These are phyloP conservation scores for Quercus gilva DNA, from an alignment of 306 rosid genomes.

Conservation along the genomic window DNA sequence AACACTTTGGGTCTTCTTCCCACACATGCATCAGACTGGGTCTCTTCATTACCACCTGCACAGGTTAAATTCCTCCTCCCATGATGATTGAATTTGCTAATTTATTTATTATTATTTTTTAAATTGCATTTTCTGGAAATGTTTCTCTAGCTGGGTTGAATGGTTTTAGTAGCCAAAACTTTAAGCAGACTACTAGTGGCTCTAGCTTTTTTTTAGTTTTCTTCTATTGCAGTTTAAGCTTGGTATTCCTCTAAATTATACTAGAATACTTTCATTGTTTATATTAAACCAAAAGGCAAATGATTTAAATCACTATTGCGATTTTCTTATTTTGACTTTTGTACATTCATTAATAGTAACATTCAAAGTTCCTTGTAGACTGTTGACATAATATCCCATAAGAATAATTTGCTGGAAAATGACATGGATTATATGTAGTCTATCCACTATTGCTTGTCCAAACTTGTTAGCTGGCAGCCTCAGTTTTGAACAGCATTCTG, in stretches of 20 bases:
- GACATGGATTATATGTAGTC: not conserved
- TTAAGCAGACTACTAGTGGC: not conserved
- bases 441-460: not conserved
- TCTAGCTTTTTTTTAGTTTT: not conserved
- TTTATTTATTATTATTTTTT: not conserved
- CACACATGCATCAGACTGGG: conserved; percentile 97
- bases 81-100: not conserved
- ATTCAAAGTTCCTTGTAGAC: not conserved
- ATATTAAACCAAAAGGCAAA: not conserved
- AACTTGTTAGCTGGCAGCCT: not conserved
- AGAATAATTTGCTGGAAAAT: not conserved
- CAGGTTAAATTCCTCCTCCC: conserved; percentile 53
- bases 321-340: not conserved
- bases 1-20: conserved; percentile 96
- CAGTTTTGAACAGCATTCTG: too few species aligned
- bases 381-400: not conserved
- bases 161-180: not conserved
- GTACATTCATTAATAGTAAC: not conserved
- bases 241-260: not conserved
- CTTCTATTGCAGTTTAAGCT: not conserved
- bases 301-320: not conserved
- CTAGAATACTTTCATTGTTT: not conserved
- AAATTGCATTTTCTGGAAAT: not conserved
- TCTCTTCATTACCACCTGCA: conserved; percentile 87
- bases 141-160: conserved; percentile 1